A percentile compares a stretch with the other conserved stretches of the same genome.
phyloP scores from a whole-genome alignment of 345 rosid species.

The Garcia nutans region DNA sequence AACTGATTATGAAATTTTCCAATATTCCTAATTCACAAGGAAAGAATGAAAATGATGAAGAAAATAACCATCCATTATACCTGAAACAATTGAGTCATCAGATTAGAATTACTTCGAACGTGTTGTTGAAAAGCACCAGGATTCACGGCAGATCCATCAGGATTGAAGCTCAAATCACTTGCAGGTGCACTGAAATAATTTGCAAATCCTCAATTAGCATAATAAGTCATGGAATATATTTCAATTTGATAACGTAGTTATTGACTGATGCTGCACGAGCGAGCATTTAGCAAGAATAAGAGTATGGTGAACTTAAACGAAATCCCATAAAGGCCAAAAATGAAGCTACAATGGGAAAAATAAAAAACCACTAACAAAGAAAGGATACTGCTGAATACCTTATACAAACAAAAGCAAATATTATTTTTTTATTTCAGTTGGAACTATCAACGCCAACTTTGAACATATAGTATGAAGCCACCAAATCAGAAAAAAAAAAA shows the following conservation, averaged over 20 bases:
- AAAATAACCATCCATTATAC: constrained; percentile 31
- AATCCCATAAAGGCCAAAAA: neutral
- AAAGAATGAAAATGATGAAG: neutral
- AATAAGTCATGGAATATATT: neutral
- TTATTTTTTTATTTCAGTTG: no score
- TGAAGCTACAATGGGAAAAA: neutral
- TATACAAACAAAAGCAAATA: neutral
- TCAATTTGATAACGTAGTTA: neutral
- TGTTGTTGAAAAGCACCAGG: constrained; percentile 92
- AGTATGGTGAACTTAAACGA: neutral
- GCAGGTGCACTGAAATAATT: constrained; percentile 50
- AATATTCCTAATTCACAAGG: neutral
- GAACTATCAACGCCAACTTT: neutral
- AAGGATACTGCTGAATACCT: neutral
- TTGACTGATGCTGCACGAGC: neutral
- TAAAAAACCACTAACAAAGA: neutral
- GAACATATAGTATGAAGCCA: neutral
- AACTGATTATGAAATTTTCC: neutral
- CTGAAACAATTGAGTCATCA: constrained; percentile 83
- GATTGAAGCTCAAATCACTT: constrained; percentile 57
- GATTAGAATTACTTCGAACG: constrained; percentile 65
- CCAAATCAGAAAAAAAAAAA: neutral
- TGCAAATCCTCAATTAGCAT: constrained; percentile 8
- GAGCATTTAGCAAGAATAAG: neutral
- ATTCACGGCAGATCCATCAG: constrained; percentile 89